Percentiles rank a stretch among this genome's conserved stretches.
Conservation (phyloP, 2,329 filamentous ascomycete species). For the Mycosphaerella arachidis region DNA sequence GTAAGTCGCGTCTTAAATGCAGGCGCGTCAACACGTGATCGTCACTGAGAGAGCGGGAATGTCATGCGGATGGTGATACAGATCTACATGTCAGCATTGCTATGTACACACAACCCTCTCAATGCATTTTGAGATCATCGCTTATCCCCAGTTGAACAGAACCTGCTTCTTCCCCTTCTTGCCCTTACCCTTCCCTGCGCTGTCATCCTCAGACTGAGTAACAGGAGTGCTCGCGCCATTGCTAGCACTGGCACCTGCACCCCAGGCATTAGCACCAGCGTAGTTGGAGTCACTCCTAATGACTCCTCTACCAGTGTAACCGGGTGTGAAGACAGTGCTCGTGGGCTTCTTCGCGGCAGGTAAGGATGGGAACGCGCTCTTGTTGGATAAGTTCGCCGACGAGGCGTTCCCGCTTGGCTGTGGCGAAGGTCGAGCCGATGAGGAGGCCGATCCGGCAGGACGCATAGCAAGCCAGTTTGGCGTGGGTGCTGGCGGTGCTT, state of each 20-base stretch:
- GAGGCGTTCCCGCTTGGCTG: conserved; percentile 36
- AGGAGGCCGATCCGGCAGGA: conserved; percentile 27
- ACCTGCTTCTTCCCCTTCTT: conserved; percentile 51
- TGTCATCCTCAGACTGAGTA: conserved; percentile 21
- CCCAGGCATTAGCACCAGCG: conserved; percentile 41
- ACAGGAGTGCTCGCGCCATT: conserved; percentile 21
- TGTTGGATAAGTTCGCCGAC: conserved; percentile 24
- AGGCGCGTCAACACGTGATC: too few species aligned
- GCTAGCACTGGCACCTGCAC: conserved; percentile 25
- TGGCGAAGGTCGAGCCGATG: conserved; percentile 30
- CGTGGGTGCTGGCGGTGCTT: conserved; percentile 18
- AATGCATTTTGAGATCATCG: neutral
- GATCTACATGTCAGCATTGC: too few species aligned
- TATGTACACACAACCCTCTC: neutral
- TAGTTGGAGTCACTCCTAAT: conserved; percentile 40
- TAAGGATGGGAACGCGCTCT: conserved; percentile 75
- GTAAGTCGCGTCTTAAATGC: conserved; percentile 19
- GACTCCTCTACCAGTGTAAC: conserved; percentile 44
- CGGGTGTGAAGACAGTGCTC: conserved; percentile 49
- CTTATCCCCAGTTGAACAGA: conserved; percentile 46
- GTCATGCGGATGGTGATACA: too few species aligned
- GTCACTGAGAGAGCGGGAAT: too few species aligned
- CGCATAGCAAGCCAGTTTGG: conserved; percentile 30
- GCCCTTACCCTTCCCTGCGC: conserved; percentile 41
- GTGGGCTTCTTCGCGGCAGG: conserved; percentile 70